Base-by-base conservation (phyloP, 75 land plant species). In the Larix kaempferi region DNA sequence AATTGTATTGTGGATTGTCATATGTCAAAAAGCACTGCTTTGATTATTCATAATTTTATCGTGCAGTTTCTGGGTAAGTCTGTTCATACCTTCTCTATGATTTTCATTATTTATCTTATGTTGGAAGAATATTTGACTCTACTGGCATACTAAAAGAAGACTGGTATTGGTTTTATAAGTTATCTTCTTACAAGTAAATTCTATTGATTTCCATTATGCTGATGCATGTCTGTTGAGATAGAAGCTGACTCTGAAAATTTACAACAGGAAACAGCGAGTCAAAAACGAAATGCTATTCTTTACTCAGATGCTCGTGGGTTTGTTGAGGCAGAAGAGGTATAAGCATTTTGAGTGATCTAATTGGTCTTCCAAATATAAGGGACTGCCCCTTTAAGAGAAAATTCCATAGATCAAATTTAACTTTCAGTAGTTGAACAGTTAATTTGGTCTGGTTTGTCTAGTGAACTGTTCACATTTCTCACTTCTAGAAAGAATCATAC, bases 271-370 rank as follows among this genome's bases (percentile, higher is more conserved):
- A 49, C 37, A 33, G 57, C 37, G 19, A 56, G 76, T 65, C 76
- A 65, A 58, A 73, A 73, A 71, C 39, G 37, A 27, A 52, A 78
- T 22, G 88, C 88, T 52, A 86, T 86, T 62, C 77, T 86, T 27
- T 86, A 86, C 56, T 86, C 88, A 56, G 88, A 86, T 77, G 83
- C 83, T 62, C 82, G 88, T 56, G 88, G 87, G 55, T 82, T 73
- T 26, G n/a, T 44, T 16, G 88, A 86, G 76, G 80, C 82, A 55
- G 29, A 39, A 52, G 74, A 73, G 74, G 74, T 73, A 49, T 73
- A 44, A 37, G n/a, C 17, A 67, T 19, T 67, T 67, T 67, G 44
- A 67, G 7, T 67, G 35, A 67, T 37, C 7, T 67, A 1, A 37
- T 67, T 67, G 17, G 19, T 6, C 21, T 67, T 21, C 19, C 23